Base-by-base conservation (phyloP, 2,329 filamentous ascomycete genomes). In the Daldinia sp. region DNA sequence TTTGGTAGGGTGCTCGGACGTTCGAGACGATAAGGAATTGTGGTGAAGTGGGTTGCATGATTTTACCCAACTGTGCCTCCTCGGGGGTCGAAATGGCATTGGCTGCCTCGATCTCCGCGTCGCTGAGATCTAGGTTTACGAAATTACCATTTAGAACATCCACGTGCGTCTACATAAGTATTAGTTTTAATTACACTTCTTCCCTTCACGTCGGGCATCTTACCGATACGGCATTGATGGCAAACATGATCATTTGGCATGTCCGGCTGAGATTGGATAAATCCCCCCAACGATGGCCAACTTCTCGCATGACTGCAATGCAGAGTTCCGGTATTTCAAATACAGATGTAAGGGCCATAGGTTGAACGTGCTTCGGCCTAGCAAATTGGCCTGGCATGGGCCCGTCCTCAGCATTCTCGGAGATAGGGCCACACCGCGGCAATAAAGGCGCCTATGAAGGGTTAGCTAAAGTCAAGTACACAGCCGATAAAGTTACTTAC, bases 181-280 rank as follows among this genome's bases (percentile, higher is more conserved):
- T 72, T 56, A 72, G 65, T 39, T 21, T n/a, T 13, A 0, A 15
- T 11, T 3, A 15, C 23, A 29, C 2, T 9, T 27, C 17, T 48
- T 23, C 9, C 10, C 10, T 30, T 11, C 8, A 23, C 27, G 3
- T n/a, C 3, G 3, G 3, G 15, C 3, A 25, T 45, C 69, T 68
- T 68, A 75, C 73, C 25, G 64, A 60, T 2, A 37, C 10, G 1
- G 29, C 8, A 4, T 68, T 52, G 3, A 72, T 41, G 10, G n/a
- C 41, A 11, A 11, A 37, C n/a, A 71, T 62, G 1, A 53, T 30
- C 9, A 61, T 58, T 39, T 74, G 72, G 6, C 66, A 73, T 0
- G 68, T 63, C 4, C 64, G 58, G 9, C 41, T 64, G 0, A 75
- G 45, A 11, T 72, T 74, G 1, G 32, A 34, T 1, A 75, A 25